phyloP scores from a whole-genome alignment of 2,329 filamentous ascomycete species.

The Akanthomyces lecanii region DNA sequence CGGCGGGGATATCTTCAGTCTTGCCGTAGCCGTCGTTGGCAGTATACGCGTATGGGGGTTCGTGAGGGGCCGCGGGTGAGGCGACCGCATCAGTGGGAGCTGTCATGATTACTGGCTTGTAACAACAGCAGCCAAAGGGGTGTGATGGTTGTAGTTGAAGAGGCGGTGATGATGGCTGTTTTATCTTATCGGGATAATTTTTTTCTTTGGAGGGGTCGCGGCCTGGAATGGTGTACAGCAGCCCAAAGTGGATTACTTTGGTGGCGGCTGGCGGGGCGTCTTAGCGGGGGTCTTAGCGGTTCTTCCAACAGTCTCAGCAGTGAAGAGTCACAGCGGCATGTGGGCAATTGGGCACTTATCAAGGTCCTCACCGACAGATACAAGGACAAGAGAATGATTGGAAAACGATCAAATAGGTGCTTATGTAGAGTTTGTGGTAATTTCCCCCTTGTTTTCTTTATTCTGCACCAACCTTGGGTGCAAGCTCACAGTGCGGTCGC shows the following conservation, averaged over 20 bases:
- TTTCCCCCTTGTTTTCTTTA: no score
- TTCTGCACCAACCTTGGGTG: no score
- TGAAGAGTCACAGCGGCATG: no score
- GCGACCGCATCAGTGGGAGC: constrained; percentile 12
- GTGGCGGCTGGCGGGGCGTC: no score
- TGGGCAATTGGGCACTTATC: background rate
- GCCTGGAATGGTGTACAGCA: background rate
- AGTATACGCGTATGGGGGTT: constrained; percentile 42
- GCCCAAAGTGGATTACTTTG: constrained; percentile 7
- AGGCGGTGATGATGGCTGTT: background rate
- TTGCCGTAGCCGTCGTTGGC: constrained; percentile 42
- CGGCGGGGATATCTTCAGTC: constrained; percentile 32
- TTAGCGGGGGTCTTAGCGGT: background rate
- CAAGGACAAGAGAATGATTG: no score
- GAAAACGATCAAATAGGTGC: no score
- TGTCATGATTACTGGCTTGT: constrained; percentile 2
- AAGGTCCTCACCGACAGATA: background rate
- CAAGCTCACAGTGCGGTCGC: no score
- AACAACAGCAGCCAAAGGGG: background rate
- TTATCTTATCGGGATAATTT: constrained; percentile 15
- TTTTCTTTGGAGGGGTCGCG: constrained; percentile 13
- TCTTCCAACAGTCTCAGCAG: background rate
- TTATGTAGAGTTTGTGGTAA: no score
- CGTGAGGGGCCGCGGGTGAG: constrained; percentile 39
- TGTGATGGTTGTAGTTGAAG: background rate